Base-by-base conservation (phyloP, 305 asterid genomes). In the Solanum hybrid region DNA sequence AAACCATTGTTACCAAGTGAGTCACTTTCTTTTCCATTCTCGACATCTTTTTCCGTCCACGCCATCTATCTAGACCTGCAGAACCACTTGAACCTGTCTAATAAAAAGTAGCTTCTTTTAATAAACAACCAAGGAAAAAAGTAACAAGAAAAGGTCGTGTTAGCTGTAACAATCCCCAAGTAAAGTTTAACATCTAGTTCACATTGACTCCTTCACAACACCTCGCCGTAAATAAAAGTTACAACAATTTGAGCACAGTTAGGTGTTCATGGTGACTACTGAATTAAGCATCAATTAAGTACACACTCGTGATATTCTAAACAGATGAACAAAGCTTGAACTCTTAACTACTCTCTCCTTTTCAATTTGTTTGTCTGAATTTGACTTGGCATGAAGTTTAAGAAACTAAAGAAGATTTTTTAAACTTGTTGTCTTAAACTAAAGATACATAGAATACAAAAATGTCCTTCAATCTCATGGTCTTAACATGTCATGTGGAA, bases 31-130 rank as follows among this genome's bases (percentile, higher is more conserved):
- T 91, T 93, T 87, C 91, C 96, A 90, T 80, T 90, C 86, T 91
- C 94, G 87, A 78, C 94, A 88, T 92, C 96, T 90, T 91, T 92
- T 89, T 92, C 95, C 31, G 90, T 92, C 93, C 91, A 90, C 66
- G 93, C 98, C 98, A 95, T 96, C 91, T 91, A 81, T 79, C 77
- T 86, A 88, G 85, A 88, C 91, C 89, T 64, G 88, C 85, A 88
- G 66, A 45, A 76, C 86, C 76, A 85, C 91, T 94, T 92, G 90
- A 78, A 91, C 84, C 89, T 92, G 88, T 89, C 89, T 5, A 89
- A 88, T 87, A 81, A 78, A 89, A n/a, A 81, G 3, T 11, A 51
- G 40, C 42, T 29, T 84, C 73, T 17, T 84, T 51, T 17, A 84
- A 35, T 35, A 78, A 78, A 22, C 85, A 78, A 35, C 85, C 19